Conservation (phyloP, 345 rosid species). For the Ceriops zippeliana region DNA sequence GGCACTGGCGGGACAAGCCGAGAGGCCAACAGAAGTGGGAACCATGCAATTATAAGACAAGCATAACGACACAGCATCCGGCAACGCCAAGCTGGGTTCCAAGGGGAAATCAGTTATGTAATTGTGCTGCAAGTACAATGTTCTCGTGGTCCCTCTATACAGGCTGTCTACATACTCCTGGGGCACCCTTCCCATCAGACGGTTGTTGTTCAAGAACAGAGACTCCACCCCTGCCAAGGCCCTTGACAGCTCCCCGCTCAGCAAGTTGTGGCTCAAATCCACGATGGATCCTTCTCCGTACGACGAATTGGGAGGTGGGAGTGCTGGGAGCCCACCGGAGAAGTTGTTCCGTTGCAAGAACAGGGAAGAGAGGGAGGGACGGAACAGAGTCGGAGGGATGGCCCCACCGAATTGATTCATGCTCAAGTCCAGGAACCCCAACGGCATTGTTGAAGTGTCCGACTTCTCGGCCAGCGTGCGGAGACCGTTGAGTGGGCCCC, state of each 20-base stretch:
- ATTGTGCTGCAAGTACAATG: slow-evolving; percentile 74
- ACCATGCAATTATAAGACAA: slow-evolving; percentile 77
- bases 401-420: slow-evolving; percentile 70
- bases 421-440: slow-evolving; percentile 72
- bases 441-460: neutral
- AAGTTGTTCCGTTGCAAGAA: slow-evolving; percentile 85
- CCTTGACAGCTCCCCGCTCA: slow-evolving; percentile 52
- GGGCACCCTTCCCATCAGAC: slow-evolving; percentile 55
- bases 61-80: slow-evolving; percentile 60
- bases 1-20: slow-evolving; percentile 54
- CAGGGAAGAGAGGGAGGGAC: slow-evolving; percentile 47
- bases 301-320: slow-evolving; percentile 2
- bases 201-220: slow-evolving; percentile 70
- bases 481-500: slow-evolving; percentile 63
- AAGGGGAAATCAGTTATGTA: slow-evolving; percentile 56
- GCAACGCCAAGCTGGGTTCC: slow-evolving; percentile 38
- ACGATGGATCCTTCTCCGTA: slow-evolving; percentile 56
- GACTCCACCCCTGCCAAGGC: slow-evolving; percentile 57
- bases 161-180: slow-evolving; percentile 51
- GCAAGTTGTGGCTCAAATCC: slow-evolving; percentile 69
- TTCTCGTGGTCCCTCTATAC: slow-evolving; percentile 43
- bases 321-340: slow-evolving; percentile 48
- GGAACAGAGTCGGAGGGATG: slow-evolving; percentile 56
- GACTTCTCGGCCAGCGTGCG: slow-evolving; percentile 33
- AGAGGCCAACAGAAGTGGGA: slow-evolving; percentile 48